Base-by-base conservation (phyloP, 208 protist genomes). In the Crithidia sp. region DNA sequence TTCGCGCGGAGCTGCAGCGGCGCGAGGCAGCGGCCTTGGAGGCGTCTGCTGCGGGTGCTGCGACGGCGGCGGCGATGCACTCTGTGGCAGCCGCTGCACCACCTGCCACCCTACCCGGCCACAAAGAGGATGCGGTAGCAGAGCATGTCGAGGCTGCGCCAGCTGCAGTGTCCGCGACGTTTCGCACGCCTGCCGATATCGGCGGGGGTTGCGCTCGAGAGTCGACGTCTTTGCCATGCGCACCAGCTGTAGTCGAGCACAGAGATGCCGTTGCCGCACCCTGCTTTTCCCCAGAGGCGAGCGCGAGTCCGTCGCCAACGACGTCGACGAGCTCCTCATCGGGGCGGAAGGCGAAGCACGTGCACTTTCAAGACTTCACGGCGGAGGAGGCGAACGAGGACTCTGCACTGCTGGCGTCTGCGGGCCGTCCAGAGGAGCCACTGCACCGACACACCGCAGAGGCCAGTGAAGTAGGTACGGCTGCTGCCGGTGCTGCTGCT, bases 171-270 rank as follows among this genome's bases (percentile, higher is more conserved):
- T 2, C 19, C 12, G 63, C 8, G 2, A 17, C 17, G 28, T 78
- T 65, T 19, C 53, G 19, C 44, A 84, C 79, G 7, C 83, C 83
- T 2, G 85, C 79, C 4, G 85, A 90, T 60, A 87, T 90, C 43
- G 83, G 60, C 37, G 28, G 14, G 36, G 9, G 6, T 59, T 7
- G 16, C 5, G 55, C 52, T 56, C 16, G 55, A 8, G 17, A 43
- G 41, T 5, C 56, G 44, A 16, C 5, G 43, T 9, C 41, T 10
- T 12, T 13, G 13, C 43, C 43, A 71, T 43, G 43, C 3, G 2
- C 4, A 5, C 7, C 37, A 14, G 7, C 44, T n/a, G 40, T 5
- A 40, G 19, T 13, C 2, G 14, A 28, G 12, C 19, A 60, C n/a
- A 12, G 10, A 1, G 50, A 55, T 17, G 16, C 50, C 44, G 45